Evolutionary conservation across 345 rosid species (phyloP), one percentile per base, ranked within the genome.

Genomic region (Hypericum androsaemum): DNA sequence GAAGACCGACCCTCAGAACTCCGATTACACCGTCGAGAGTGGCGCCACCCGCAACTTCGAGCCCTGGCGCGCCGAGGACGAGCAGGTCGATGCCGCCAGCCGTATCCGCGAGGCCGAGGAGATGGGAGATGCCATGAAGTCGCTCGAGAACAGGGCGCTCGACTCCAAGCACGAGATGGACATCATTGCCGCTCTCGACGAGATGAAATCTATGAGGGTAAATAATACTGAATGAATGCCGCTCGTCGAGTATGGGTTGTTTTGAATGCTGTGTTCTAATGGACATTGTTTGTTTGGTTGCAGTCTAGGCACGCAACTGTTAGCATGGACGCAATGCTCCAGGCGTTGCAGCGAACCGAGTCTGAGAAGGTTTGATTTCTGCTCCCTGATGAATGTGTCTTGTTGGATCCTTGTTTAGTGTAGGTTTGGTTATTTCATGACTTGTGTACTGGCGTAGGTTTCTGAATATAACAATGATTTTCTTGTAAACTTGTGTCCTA

Each of bases 141-240:
- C 98, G 2, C 55, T 92, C 76, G 95, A 88, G 76, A 92, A 92
- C 47, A 59, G 96, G 37, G 85, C 95, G 3, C 51, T 88, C 64
- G 97, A 92, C 74, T 92, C 95, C 1, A 92, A 92, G 59, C 74
- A 89, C 64, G 95, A 92, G 60, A 88, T 92, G 95, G 97, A 88
- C 64, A 92, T 88, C 54, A 72, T 88, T 53, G 97, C 97, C 3
- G 83, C 97, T 0, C 94, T 92, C 44, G 97, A 88, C 68, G 97
- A 88, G 62, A 80, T 85, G 97, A 87, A 80, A 69, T 80, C 94
- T 16, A 76, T 87, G 85, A 87, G 73, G 84, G 12, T 16, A 22
- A 22, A 4, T 22, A 22, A 22, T 22, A 22, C 32, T 22, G 32
- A n/a, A n/a, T n/a, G n/a, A n/a, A 1, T 22, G 32, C 32, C 32